Evolutionary conservation across 768 basidiomycete species (phyloP), one percentile per base, ranked within the genome.

Genomic region (Trametes gibbosa): DNA sequence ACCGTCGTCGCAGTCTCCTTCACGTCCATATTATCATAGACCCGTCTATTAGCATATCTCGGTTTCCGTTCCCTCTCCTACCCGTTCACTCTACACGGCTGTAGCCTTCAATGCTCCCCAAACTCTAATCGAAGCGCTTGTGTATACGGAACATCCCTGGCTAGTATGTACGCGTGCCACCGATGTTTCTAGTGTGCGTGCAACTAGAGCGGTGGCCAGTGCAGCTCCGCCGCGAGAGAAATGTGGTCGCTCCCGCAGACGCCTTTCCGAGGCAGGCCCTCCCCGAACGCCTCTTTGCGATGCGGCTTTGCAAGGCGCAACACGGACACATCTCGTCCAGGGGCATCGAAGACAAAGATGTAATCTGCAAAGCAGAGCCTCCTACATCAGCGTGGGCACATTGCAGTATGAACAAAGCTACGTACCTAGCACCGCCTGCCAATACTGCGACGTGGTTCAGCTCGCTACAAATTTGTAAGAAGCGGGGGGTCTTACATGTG

Each of bases 201-300:
- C 29, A 32, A 10, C 29, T 32, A 23, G 3, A 39, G 6, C 37
- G 42, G 29, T 3, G 56, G 52, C 70, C 70, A 75, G 51, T 56
- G 66, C 12, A 95, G 69, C 63, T 92, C 87, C 2, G 83, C 84
- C 32, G 83, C 85, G 13, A 98, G 77, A 2, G 89, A 87, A 57
- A 92, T 78, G 69, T 97, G 96, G 73, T 98, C 96, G 65, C 89
- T 91, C 10, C 90, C 90, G 66, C 87, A 90, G 46, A 96, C 75
- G 14, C 82, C 84, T 63, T 82, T 82, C 67, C 84, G 78, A n/a
- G 96, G 95, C 32, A 98, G 74, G 5, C 95, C 96, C 5, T 79
- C 78, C 9, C 77, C 79, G 23, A 97, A 77, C 50, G 84, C 79
- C 50, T 81, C 74, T 29, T 78, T 78, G 24, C 64, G 69, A 66